Evolutionary conservation across 2,329 filamentous ascomycete genomes (phyloP).

Genomic region (Cladophialophora bantiana): DNA sequence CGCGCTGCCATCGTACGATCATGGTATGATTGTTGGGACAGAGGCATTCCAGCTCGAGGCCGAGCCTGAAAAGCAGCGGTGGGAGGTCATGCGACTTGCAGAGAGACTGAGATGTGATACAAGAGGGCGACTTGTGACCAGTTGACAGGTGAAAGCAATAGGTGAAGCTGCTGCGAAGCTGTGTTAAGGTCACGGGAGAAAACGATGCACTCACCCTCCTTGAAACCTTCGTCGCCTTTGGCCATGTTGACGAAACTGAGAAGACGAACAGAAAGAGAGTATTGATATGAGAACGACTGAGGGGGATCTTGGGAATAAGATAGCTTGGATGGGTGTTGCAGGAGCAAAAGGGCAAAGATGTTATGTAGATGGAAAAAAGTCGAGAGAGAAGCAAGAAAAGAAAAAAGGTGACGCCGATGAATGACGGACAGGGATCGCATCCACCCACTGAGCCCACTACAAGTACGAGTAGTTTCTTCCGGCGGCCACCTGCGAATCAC

Average conservation of each 20-base stretch:
- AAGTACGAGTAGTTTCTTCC: background rate
- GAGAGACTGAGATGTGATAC: conserved; percentile 4
- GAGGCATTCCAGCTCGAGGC: background rate
- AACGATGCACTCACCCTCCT: conserved; percentile 35
- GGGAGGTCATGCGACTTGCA: conserved; percentile 7
- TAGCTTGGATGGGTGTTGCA: conserved; percentile 27
- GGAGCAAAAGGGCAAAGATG: conserved; percentile 25
- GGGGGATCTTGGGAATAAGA: conserved; percentile 17
- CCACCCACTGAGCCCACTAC: background rate
- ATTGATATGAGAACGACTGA: conserved; percentile 21
- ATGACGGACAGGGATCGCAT: conserved; percentile 20
- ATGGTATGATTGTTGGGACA: background rate
- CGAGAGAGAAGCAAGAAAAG: conserved; percentile 22
- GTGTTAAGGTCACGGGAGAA: conserved; percentile 5
- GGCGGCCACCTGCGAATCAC: conserved; percentile 16
- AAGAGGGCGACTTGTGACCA: background rate
- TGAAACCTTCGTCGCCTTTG: conserved; percentile 39
- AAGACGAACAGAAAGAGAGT: conserved; percentile 15
- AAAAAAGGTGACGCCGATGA: conserved; percentile 28
- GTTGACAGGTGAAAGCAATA: conserved; percentile 6
- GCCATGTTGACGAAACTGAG: conserved; percentile 35
- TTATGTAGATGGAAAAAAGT: conserved; percentile 31
- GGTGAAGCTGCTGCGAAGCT: conserved; percentile 39
- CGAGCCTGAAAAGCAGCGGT: conserved; percentile 3
- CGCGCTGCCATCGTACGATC: background rate